These are phyloP conservation scores for Cenococcum geophilum DNA, from an alignment of 495 filamentous ascomycete species.

Conservation along the genomic window DNA sequence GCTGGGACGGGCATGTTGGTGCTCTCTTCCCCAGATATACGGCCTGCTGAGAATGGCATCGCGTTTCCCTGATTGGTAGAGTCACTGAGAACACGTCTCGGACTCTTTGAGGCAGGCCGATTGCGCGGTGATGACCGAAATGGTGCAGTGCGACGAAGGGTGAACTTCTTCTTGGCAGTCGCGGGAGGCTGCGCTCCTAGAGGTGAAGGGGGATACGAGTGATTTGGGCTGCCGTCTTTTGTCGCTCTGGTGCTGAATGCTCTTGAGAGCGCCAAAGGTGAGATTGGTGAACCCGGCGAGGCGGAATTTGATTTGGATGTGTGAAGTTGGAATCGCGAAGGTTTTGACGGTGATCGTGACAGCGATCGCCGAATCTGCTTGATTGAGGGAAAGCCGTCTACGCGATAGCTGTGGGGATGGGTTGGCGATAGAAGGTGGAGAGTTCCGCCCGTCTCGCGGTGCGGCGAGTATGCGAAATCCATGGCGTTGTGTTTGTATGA, in stretches of 20 bases:
- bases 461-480: conserved; percentile 39
- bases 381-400: conserved; percentile 70
- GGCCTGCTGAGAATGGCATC: conserved; percentile 42
- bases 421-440: conserved; percentile 79
- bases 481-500: conserved; percentile 21
- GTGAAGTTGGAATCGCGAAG: conserved; percentile 57
- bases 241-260: conserved; percentile 22
- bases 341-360: conserved; percentile 80
- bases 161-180: conserved; percentile 32
- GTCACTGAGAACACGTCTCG: conserved; percentile 67
- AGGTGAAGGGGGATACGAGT: conserved; percentile 10
- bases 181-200: conserved; percentile 1
- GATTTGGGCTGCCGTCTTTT: conserved; percentile 3
- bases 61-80: conserved; percentile 67
- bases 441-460: conserved; percentile 54
- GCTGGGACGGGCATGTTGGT: conserved; percentile 14
- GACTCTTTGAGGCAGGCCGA: conserved; percentile 64
- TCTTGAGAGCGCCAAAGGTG: conserved; percentile 28
- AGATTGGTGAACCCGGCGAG: conserved; percentile 43
- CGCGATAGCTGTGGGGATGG: conserved; percentile 68
- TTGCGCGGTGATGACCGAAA: conserved; percentile 45
- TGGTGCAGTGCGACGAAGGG: conserved; percentile 42
- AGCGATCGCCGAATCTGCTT: conserved; percentile 75
- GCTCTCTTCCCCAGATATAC: conserved; percentile 49
- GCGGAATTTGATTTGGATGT: conserved; percentile 46